Base-by-base conservation (phyloP, 2,329 filamentous ascomycete genomes). In the Alternaria consortialis region DNA sequence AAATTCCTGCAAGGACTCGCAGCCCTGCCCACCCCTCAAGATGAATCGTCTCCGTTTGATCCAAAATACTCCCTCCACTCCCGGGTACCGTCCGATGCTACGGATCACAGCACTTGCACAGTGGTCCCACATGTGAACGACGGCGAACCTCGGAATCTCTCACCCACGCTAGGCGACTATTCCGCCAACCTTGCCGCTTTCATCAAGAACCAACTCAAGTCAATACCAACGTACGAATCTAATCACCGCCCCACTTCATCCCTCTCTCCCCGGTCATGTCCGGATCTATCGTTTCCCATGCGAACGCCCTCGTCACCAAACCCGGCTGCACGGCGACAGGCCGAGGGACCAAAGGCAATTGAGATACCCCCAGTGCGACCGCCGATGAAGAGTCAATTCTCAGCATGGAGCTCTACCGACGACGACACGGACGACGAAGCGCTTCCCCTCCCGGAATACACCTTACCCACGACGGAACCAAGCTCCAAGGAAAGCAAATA, bases 331-430 rank as follows among this genome's bases (percentile, higher is more conserved):
- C 59, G 64, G 46, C 68, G 69, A 25, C 67, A 64, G 4, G 23
- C 56, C 7, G 73, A 72, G 3, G 66, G 65, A 39, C 74, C 71
- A 6, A 60, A 62, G n/a, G 27, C 68, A 17, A 73, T 77, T 11
- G 62, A 68, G 13, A 77, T 77, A 8, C 75, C 75, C 8, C 68
- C 71, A 8, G 54, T 77, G 6, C 69, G 74, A 29, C 74, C 76
- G 32, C 76, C 76, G 2, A 56, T 75, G 54, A 67, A 64, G 47
- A 79, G 76, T 51, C 69, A 71, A 9, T 79, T 79, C 53, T 79
- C 76, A 12, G 75, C 69, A 1, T 79, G 76, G 76, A 79, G 76
- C 60, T 77, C 76, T 4, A 72, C 75, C 1, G 75, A 77, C 43
- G 76, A 77, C 13, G 75, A 73, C 6, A 70, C 63, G 8, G 71